A percentile compares a stretch with the other conserved stretches of the same genome.
Conservation (phyloP, 75 land plant species). For the Ceratopteris richardii region DNA sequence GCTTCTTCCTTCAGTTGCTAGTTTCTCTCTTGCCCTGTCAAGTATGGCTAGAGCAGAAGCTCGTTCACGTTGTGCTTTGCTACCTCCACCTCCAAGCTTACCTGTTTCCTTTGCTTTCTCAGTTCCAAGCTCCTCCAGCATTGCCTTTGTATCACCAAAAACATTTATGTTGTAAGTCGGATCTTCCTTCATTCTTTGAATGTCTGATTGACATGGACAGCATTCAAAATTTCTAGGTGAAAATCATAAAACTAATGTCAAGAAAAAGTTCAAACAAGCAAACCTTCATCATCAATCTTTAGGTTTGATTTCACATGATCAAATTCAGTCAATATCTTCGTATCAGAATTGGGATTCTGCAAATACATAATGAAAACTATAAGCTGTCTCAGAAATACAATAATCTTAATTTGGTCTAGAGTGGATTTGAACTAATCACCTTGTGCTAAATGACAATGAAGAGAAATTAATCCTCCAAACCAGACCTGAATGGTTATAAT, state of each 20-base stretch:
- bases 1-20: conserved; percentile 18
- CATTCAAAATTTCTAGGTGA: too few species aligned
- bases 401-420: too few species aligned
- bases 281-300: conserved; percentile 87
- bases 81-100: conserved; percentile 82
- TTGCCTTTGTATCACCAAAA: conserved; percentile 80
- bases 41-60: conserved; percentile 83
- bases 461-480: neutral
- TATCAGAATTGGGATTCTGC: conserved; percentile 91
- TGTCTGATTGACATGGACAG: too few species aligned
- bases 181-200: conserved; percentile 52
- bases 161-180: conserved; percentile 72
- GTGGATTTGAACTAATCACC: neutral
- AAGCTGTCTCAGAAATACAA: too few species aligned
- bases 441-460: neutral
- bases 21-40: conserved; percentile 50
- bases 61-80: conserved; percentile 67
- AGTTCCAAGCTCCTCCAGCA: conserved; percentile 82
- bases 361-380: too few species aligned
- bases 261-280: conserved; percentile 1
- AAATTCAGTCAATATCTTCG: conserved; percentile 71
- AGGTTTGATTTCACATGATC: conserved; percentile 81
- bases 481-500: conserved; percentile 88
- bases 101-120: conserved; percentile 71
- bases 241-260: too few species aligned